Base-by-base conservation (phyloP, 2,329 filamentous ascomycete species). In the Hypoxylon sp. region DNA sequence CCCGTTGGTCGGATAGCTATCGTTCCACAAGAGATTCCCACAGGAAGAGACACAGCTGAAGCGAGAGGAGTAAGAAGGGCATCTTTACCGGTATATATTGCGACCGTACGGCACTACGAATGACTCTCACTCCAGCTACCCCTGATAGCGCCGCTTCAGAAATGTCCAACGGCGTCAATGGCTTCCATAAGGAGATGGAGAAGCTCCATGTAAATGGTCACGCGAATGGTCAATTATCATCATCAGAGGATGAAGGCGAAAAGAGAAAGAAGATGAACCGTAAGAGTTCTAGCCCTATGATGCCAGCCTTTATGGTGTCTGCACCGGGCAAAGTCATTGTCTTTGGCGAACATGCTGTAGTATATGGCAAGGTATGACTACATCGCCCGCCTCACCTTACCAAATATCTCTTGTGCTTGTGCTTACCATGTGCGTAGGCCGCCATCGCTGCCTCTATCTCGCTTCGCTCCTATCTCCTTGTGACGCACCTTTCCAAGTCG, bases 291-390 rank as follows among this genome's bases (percentile, higher is more conserved):
- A 87, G 81, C 59, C 88, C 88, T 2, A 87, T 90, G 87, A 88
- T 96, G 80, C 94, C 95, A 44, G 84, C 94, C 65, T 99, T 99
- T 78, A 97, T 99, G 92, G 94, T 98, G 61, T 98, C 96, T 14
- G 95, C 96, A 2, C 96, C 96, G 0, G 96, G 95, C 69, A 99
- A 99, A 79, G 96, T 97, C 76, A 99, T 99, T 78, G 93, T 98
- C 55, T 98, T 95, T 80, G 96, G 96, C 71, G 96, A 99, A 79
- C 96, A 99, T 81, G 92, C 96, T 2, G 96, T 98, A n/a, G 96
- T 99, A 18, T 89, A 99, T 76, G 94, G 94, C 76, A 98, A 97
- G 87, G 91, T 92, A 81, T 59, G 80, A 63, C 36, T 36, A 45
- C n/a, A 51, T 30, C 38, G 12, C 9, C 40, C 26, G 30, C n/a